A percentile compares a stretch with the other conserved stretches of the same genome.
These are phyloP conservation scores for Neophaeococcomyces aloes DNA, from an alignment of 2,329 filamentous ascomycete genomes.

Conservation along the genomic window DNA sequence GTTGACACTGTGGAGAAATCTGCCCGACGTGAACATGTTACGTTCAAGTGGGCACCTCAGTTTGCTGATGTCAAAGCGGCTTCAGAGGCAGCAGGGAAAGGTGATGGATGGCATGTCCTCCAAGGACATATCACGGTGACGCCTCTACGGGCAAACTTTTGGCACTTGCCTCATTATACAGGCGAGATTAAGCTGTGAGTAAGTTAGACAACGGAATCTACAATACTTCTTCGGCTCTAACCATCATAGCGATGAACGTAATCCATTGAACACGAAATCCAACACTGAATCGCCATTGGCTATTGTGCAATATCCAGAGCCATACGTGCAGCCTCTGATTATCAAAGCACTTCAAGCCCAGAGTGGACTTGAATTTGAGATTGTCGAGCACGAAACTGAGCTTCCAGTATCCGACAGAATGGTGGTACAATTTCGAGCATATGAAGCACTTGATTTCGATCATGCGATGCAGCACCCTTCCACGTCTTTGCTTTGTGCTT, in stretches of 20 bases:
- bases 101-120: constrained; percentile 86
- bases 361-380: constrained; percentile 43
- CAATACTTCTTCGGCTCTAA: not conserved
- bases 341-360: constrained; percentile 59
- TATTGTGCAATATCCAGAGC: constrained; percentile 72
- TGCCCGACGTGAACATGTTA: constrained; percentile 57
- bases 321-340: constrained; percentile 81
- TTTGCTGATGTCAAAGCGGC: constrained; percentile 81
- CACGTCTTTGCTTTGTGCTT: constrained; percentile 68
- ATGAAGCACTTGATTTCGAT: constrained; percentile 80
- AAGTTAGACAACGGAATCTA: constrained; percentile 13
- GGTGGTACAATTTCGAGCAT: constrained; percentile 70
- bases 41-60: constrained; percentile 89
- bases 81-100: constrained; percentile 66
- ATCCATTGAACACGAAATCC: constrained; percentile 17
- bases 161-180: constrained; percentile 57
- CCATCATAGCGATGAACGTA: constrained; percentile 8
- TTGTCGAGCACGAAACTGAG: constrained; percentile 43
- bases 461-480: constrained; percentile 53
- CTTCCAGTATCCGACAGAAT: constrained; percentile 38
- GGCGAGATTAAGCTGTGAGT: constrained; percentile 79
- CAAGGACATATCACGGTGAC: constrained; percentile 84
- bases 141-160: constrained; percentile 84
- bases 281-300: constrained; percentile 45
- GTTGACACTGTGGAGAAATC: constrained; percentile 13